These are phyloP conservation scores for Polychaeton citri DNA, from an alignment of 2,329 filamentous ascomycete genomes.

Conservation along the genomic window DNA sequence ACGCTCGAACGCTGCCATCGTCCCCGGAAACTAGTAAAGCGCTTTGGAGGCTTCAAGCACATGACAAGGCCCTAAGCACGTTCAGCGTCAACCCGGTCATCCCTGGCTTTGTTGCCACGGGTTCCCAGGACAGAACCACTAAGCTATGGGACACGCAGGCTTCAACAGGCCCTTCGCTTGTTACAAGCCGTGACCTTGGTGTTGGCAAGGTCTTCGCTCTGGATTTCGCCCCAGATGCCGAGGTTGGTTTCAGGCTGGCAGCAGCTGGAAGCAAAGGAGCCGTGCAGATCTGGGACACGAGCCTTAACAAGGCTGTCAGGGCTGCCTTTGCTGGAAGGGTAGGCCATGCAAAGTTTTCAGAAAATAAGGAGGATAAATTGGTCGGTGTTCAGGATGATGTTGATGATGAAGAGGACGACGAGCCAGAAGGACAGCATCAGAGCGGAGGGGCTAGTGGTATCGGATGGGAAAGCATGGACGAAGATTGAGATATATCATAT, in stretches of 20 bases:
- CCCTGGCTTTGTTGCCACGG: slow-evolving; percentile 85
- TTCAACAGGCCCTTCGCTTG: slow-evolving; percentile 70
- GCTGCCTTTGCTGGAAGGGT: slow-evolving; percentile 67
- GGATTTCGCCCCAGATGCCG: slow-evolving; percentile 74
- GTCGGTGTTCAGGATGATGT: slow-evolving; percentile 56
- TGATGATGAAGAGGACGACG: slow-evolving; percentile 49
- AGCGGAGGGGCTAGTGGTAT: slow-evolving; percentile 13
- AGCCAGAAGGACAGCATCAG: slow-evolving; percentile 36
- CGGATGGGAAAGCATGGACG: slow-evolving; percentile 25
- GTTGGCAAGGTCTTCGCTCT: slow-evolving; percentile 92
- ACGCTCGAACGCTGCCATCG: slow-evolving; percentile 62
- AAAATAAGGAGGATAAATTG: slow-evolving; percentile 55
- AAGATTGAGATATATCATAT: slow-evolving; percentile 17
- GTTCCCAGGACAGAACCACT: slow-evolving; percentile 85
- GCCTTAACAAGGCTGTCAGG: slow-evolving; percentile 79
- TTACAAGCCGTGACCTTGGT: slow-evolving; percentile 80
- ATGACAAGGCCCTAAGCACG: slow-evolving; percentile 80
- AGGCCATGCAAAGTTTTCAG: slow-evolving; percentile 25
- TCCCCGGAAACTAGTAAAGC: slow-evolving; percentile 66
- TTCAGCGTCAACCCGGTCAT: slow-evolving; percentile 87
- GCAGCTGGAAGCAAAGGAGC: slow-evolving; percentile 90
- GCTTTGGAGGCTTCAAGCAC: slow-evolving; percentile 88
- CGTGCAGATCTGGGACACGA: slow-evolving; percentile 92
- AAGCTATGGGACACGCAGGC: slow-evolving; percentile 80
- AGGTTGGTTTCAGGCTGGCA: slow-evolving; percentile 82